Evolutionary conservation across 345 rosid genomes (phyloP), one percentile per base, ranked within the genome.

Genomic region (Bruguiera sexangula): DNA sequence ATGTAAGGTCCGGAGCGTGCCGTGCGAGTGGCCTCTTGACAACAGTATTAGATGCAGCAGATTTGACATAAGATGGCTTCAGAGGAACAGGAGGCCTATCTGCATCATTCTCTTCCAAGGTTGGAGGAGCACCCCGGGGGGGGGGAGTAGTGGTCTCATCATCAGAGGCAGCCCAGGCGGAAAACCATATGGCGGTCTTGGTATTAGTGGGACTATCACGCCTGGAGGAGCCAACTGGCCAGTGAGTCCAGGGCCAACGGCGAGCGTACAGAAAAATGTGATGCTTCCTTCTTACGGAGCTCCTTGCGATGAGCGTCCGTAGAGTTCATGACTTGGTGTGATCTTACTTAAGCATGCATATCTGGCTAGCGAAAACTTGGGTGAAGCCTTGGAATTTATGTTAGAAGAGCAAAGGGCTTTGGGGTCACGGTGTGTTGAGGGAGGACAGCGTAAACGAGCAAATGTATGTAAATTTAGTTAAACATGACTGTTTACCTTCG

Each of bases 121-220:
- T 37, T 54, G 97, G 85, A 9, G 97, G 97, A 66, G 96, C 96
- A 55, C 99, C 97, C 24, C 1, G 24, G 22, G 24, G 5, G 99
- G 96, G 50, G 96, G 97, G 72, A 92, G 92, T 0, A 97, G 97
- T 26, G 97, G 97, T 68, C 92, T 90, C 96, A 92, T 84, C 96
- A 87, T 85, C n/a, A 88, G 87, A 24, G 97, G 96, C 31, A 85
- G 96, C 62, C 96, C 97, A 54, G 91, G 92, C 16, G 89, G 93
- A 52, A 82, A 91, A 71, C 96, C 91, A 85, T 82, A 92, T 24
- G 96, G 96, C 75, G 93, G 97, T 74, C 92, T 85, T 51, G 93
- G 87, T 48, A 90, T 72, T 31, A 88, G 63, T 24, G 97, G 93
- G 62, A 82, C 85, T 84, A 84, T 73, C 84, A 87, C 75, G 65